Evolutionary conservation across 768 basidiomycete species (phyloP).

Genomic region (Mycena pura): DNA sequence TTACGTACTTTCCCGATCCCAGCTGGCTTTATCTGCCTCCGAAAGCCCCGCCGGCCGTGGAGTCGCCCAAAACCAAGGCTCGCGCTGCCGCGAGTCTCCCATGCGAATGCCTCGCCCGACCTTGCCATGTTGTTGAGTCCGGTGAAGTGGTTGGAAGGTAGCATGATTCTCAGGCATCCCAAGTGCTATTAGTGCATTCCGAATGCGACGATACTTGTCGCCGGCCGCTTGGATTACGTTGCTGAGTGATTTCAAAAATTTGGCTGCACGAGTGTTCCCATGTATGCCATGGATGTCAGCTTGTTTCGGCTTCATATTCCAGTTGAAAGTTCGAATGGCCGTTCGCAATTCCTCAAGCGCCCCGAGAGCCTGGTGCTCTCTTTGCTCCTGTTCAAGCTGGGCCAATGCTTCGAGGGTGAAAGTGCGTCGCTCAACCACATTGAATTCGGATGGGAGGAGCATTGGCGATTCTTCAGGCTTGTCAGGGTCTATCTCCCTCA

Average conservation of each 20-base stretch:
- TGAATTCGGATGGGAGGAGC: not conserved
- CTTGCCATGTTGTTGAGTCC: conserved; percentile 27
- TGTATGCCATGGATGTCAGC: not conserved
- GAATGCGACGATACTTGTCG: not conserved
- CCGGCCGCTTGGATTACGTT: not conserved
- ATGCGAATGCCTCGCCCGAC: conserved; percentile 23
- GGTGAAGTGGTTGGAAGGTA: conserved; percentile 25
- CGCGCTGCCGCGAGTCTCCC: conserved; percentile 26
- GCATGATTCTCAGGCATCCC: not conserved
- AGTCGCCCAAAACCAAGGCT: conserved; percentile 34
- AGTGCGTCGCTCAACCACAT: not conserved
- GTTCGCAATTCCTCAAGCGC: not conserved
- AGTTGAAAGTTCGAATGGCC: not conserved
- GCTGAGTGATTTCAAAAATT: not conserved
- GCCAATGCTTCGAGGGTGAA: not conserved
- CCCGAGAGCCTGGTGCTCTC: not conserved
- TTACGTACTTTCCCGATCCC: conserved; percentile 32
- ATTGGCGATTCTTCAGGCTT: not conserved
- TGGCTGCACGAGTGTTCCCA: not conserved
- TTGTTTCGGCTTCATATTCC: not conserved
- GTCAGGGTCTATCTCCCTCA: no score
- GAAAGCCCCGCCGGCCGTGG: conserved; percentile 23
- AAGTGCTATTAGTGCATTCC: not conserved
- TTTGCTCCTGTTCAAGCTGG: not conserved
- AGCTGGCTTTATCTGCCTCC: conserved; percentile 26